Base-by-base conservation (phyloP, 306 rosid species). In the Heteromeles arbutifolia region DNA sequence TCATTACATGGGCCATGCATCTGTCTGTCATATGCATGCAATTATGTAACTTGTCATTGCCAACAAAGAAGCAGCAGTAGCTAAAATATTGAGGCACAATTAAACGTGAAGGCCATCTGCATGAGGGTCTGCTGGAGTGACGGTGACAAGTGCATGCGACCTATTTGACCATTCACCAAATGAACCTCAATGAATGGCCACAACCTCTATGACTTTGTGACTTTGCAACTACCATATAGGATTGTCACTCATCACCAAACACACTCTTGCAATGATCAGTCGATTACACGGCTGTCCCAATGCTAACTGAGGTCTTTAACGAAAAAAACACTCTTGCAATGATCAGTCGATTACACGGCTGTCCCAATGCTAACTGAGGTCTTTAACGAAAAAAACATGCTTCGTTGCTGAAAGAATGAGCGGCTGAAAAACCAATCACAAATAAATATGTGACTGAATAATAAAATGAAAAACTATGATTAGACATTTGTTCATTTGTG, bases 161-260 rank as follows among this genome's bases (percentile, higher is more conserved):
- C 56, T 8, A 37, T 34, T 78, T 34, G 72, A 62, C 77, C 50
- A 7, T 52, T 37, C 41, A 59, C 29, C 54, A 71, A 11, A 8
- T 24, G 44, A 70, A 71, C 52, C 43, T 18, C 43, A 59, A 24
- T 39, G 68, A 31, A 63, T 29, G 41, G 24, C 22, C 43, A 63
- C 13, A 63, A 4, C 67, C 7, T 44, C 52, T 11, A 7, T 37
- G 37, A 10, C 37, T 3, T 3, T 61, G 67, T 25, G 77, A 41
- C 77, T 52, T 21, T 1, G 21, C 76, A 41, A 65, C 57, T 8
- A 65, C 57, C 8, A 64, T 13, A 28, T 17, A 21, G n/a, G 80
- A 75, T 75, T 28, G 56, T 18, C 32, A 69, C 80, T 71, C 63
- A 39, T 61, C 67, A 74, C 83, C 80, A 25, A 74, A 75, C 76